These are phyloP conservation scores for Suaeda aralocaspica DNA, from an alignment of 148 eudicot species.

Conservation along the genomic window DNA sequence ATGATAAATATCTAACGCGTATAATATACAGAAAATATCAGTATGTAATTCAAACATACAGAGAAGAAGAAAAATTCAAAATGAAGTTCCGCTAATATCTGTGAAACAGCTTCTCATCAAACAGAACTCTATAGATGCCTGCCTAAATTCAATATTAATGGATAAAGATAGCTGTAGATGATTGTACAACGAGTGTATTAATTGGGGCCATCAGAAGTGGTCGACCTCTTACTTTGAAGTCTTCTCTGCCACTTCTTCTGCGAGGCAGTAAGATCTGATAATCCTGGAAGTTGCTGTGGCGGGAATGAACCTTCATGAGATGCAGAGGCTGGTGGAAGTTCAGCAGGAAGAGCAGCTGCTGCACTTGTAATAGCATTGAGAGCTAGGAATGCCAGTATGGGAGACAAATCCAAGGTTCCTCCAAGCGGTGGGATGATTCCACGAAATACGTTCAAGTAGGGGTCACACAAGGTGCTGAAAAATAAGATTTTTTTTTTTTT, in stretches of 20 bases:
- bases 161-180: neutral
- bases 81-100: neutral
- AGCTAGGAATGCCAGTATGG: constrained; percentile 86
- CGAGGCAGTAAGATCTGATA: constrained; percentile 43
- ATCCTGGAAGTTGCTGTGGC: constrained; percentile 4
- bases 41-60: neutral
- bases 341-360: constrained; percentile 94
- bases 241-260: constrained; percentile 70
- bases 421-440: constrained; percentile 93
- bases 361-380: constrained; percentile 80
- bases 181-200: constrained; percentile 14
- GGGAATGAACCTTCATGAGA: constrained; percentile 23
- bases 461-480: constrained; percentile 94
- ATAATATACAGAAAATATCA: constrained; percentile 6
- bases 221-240: constrained; percentile 35
- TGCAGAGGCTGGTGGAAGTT: constrained; percentile 55
- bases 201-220: constrained; percentile 24
- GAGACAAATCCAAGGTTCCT: constrained; percentile 91
- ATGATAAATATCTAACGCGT: neutral
- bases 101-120: neutral
- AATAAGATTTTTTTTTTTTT: neutral
- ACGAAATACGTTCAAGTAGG: constrained; percentile 93
- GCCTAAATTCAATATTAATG: neutral
- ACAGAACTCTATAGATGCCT: constrained; percentile 9
- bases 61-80: neutral